Evolutionary conservation across 139 green algal species (phyloP).

Genomic region (Deuterostichococcus epilithicus): DNA sequence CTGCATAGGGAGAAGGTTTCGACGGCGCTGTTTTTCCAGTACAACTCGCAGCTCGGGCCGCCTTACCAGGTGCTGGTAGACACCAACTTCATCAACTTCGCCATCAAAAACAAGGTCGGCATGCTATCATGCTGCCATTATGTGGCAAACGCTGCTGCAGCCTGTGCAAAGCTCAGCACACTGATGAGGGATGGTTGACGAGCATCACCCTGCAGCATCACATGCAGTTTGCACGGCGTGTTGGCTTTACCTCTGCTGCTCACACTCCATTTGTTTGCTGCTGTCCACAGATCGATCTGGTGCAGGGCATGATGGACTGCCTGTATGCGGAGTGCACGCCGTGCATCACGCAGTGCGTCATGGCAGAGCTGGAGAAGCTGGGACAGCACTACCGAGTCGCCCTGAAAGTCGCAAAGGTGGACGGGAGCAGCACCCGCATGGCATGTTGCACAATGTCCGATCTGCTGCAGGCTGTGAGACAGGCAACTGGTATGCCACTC

Average conservation of each 20-base stretch:
- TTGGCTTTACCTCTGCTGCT: too few species aligned
- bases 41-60: slow-evolving; percentile 96
- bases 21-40: slow-evolving; percentile 93
- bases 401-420: slow-evolving; percentile 92
- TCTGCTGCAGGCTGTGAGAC: neutral
- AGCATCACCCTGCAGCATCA: too few species aligned
- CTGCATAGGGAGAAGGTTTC: slow-evolving; percentile 75
- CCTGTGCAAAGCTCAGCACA: neutral
- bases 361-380: slow-evolving; percentile 99
- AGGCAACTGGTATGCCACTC: neutral
- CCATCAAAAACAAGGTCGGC: slow-evolving; percentile 96
- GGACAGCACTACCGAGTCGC: slow-evolving; percentile 97
- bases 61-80: slow-evolving; percentile 98
- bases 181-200: too few species aligned
- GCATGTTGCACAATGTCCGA: neutral
- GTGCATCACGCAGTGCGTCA: slow-evolving; percentile 97
- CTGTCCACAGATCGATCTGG: slow-evolving; percentile 78
- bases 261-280: neutral
- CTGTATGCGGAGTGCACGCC: slow-evolving; percentile 97
- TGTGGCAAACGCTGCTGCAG: neutral
- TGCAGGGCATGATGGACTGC: slow-evolving; percentile 98
- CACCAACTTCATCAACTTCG: slow-evolving; percentile 99
- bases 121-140: neutral
- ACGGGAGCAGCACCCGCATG: neutral
- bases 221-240: too few species aligned